Evolutionary conservation across 2,329 filamentous ascomycete species (phyloP).

Genomic region (Hypoxylon sp.): DNA sequence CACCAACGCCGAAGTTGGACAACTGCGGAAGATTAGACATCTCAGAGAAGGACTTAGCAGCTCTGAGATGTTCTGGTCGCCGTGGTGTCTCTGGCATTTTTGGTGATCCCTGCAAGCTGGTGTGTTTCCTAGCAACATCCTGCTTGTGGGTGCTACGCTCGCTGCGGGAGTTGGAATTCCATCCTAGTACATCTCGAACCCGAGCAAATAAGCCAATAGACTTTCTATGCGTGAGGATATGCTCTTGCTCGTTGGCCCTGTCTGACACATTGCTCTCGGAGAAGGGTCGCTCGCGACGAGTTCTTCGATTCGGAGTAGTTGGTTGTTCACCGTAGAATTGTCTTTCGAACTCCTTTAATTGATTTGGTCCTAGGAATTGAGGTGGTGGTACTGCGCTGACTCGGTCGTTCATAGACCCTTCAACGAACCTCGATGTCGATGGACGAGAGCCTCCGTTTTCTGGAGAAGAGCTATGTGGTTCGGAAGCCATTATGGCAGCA

Average conservation of each 20-base stretch:
- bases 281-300: conserved; percentile 36
- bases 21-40: conserved; percentile 38
- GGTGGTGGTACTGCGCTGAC: conserved; percentile 75
- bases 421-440: conserved; percentile 64
- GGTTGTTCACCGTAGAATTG: conserved; percentile 41
- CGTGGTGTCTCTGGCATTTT: too few relatives aligned
- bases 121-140: conserved; percentile 42
- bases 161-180: conserved; percentile 24
- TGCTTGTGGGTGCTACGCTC: conserved; percentile 22
- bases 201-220: conserved; percentile 45
- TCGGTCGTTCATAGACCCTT: conserved; percentile 88
- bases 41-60: conserved; percentile 42
- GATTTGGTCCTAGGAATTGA: conserved; percentile 63
- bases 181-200: conserved; percentile 43
- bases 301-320: conserved; percentile 13
- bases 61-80: conserved; percentile 32
- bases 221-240: conserved; percentile 41
- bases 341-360: conserved; percentile 43
- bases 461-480: conserved; percentile 45
- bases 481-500: conserved; percentile 38
- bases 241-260: conserved; percentile 19
- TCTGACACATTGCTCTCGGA: conserved; percentile 28
- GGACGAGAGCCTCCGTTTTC: conserved; percentile 51
- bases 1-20: conserved; percentile 18
- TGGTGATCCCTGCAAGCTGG: conserved; percentile 44